Percentiles rank a stretch among this genome's conserved stretches.
Evolutionary conservation across 75 land plant species (phyloP).

Genomic region (Pinus taeda): DNA sequence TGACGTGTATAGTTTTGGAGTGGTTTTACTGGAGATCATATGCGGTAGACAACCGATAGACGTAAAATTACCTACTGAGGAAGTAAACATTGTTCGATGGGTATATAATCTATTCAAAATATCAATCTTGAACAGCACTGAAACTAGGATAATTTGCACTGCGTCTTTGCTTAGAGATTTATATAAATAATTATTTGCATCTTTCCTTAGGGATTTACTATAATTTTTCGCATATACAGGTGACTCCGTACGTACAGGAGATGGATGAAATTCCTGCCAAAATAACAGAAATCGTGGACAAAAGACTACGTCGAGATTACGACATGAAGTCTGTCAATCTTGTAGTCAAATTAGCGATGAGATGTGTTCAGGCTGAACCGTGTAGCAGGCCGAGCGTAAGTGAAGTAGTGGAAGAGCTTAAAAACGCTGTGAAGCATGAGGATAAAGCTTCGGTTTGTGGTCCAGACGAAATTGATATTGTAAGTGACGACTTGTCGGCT

Average conservation of each 20-base stretch:
- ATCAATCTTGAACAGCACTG: too few relatives aligned
- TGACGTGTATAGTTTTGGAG: constrained; percentile 24
- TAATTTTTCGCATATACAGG: neutral
- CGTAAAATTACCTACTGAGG: neutral
- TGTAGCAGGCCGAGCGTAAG: constrained; percentile 22
- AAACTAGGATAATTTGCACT: too few relatives aligned
- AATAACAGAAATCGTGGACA: constrained; percentile 9
- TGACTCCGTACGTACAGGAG: neutral
- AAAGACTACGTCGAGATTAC: neutral
- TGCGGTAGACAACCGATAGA: neutral
- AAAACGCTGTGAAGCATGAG: constrained; percentile 10
- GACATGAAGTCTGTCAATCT: constrained; percentile 10
- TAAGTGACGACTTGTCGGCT: too few relatives aligned
- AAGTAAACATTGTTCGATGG: neutral
- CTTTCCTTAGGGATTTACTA: too few relatives aligned
- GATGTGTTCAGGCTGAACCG: constrained; percentile 13
- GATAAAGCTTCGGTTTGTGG: too few relatives aligned
- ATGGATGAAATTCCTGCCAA: neutral
- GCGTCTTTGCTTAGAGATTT: too few relatives aligned
- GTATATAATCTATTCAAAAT: neutral
- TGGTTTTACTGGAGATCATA: constrained; percentile 4
- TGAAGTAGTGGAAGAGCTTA: constrained; percentile 22
- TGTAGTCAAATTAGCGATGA: constrained; percentile 18
- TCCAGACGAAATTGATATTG: too few relatives aligned
- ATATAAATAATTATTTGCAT: too few relatives aligned